Conservation (phyloP, 129 eudicot genomes). For the Kitagawia praeruptora region DNA sequence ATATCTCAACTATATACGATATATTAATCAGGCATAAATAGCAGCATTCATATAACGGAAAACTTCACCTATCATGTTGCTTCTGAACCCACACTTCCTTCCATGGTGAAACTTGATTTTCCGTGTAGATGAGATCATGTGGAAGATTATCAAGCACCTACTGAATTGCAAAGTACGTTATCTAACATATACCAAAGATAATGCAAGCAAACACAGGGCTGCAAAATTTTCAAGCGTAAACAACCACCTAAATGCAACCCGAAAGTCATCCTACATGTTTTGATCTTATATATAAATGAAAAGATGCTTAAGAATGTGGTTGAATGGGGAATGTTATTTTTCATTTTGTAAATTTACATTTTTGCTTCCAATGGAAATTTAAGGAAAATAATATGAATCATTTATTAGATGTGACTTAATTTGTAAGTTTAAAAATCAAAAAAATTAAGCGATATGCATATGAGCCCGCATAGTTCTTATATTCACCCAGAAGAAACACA, state of each 20-base stretch:
- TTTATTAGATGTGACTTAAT: too few species aligned
- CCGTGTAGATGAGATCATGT: slow-evolving; percentile 81
- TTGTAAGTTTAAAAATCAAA: too few species aligned
- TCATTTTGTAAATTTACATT: background rate
- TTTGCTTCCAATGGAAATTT: background rate
- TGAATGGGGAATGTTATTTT: background rate
- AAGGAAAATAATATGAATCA: background rate
- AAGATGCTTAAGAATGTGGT: background rate
- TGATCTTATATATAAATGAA: background rate
- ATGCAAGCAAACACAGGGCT: background rate
- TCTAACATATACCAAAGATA: background rate
- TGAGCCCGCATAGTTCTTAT: too few species aligned
- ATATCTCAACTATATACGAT: background rate
- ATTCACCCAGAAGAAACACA: background rate
- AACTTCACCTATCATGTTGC: slow-evolving; percentile 51
- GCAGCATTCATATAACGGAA: background rate
- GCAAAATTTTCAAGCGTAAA: background rate
- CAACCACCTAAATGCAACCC: background rate
- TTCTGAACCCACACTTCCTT: slow-evolving; percentile 91
- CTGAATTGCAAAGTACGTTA: background rate
- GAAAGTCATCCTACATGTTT: background rate
- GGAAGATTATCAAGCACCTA: slow-evolving; percentile 99
- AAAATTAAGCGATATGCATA: background rate
- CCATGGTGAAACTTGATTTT: slow-evolving; percentile 89
- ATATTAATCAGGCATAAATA: background rate